phyloP scores from a whole-genome alignment of 1,139 yeast genomes.

The Taphrina sp. region DNA sequence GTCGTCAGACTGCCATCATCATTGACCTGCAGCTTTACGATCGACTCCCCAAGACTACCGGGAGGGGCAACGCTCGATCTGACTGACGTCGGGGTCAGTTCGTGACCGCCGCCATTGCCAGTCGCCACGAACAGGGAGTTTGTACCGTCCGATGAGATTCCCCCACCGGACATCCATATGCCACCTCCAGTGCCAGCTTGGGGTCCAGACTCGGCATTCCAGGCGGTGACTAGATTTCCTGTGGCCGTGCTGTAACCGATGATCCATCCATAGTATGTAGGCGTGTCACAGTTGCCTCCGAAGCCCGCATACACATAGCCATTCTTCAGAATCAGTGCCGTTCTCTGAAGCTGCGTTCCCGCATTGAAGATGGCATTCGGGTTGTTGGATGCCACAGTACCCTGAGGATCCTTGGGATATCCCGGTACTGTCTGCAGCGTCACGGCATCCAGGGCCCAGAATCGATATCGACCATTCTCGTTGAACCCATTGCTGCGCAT shows the following conservation, averaged over 20 bases:
- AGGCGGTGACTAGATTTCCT: slow-evolving; percentile 5
- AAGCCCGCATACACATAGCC: slow-evolving; percentile 12
- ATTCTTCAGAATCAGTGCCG: slow-evolving; percentile 4
- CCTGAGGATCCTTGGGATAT: slow-evolving; percentile 9
- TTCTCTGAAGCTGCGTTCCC: slow-evolving; percentile 4
- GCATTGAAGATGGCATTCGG: slow-evolving; percentile 6
- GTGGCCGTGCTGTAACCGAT: neutral
- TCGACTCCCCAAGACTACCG: slow-evolving; percentile 2
- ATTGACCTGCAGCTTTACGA: slow-evolving; percentile 2
- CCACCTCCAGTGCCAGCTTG: slow-evolving; percentile 4
- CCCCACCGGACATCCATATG: slow-evolving; percentile 13
- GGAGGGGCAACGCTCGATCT: neutral
- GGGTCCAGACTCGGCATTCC: slow-evolving; percentile 11
- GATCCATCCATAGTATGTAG: slow-evolving; percentile 10
- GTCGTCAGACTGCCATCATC: slow-evolving; percentile 6
- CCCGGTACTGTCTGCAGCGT: neutral
- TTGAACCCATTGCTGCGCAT: neutral
- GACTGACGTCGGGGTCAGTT: neutral
- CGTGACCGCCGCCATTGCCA: slow-evolving; percentile 15
- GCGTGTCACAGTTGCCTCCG: slow-evolving; percentile 15
- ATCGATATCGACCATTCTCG: neutral
- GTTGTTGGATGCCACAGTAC: slow-evolving; percentile 5
- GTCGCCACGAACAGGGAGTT: neutral
- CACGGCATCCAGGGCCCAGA: slow-evolving; percentile 11
- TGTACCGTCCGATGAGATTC: slow-evolving; percentile 6